Percentiles rank a stretch among this genome's conserved stretches.
Conservation (phyloP, 2,329 filamentous ascomycete species). For the Hypoxylon rubiginosum region DNA sequence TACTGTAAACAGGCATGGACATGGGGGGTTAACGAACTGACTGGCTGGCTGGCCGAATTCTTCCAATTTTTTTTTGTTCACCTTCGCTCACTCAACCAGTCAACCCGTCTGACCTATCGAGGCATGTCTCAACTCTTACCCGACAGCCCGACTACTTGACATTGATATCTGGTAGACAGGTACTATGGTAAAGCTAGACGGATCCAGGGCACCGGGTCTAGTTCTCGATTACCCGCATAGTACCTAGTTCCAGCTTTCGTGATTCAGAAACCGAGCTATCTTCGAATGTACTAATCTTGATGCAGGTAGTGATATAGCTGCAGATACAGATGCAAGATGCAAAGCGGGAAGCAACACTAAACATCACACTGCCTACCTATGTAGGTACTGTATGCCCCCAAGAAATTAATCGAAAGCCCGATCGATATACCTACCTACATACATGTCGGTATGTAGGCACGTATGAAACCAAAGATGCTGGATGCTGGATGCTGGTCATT, state of each 20-base stretch:
- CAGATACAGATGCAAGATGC: conserved; percentile 29
- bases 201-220: conserved; percentile 2
- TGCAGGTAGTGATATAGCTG: conserved; percentile 8
- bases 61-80: conserved; percentile 6
- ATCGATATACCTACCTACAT: no score
- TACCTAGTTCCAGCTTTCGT: neutral
- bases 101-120: neutral
- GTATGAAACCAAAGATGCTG: conserved; percentile 16
- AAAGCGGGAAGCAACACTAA: conserved; percentile 34
- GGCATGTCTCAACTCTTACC: neutral
- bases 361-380: neutral
- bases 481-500: conserved; percentile 12
- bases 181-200: neutral
- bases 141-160: neutral
- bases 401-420: no score
- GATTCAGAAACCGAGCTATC: conserved; percentile 3
- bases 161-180: neutral
- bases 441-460: no score
- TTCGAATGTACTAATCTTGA: conserved; percentile 8
- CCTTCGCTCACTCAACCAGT: neutral
- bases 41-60: conserved; percentile 12
- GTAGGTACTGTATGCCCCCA: conserved; percentile 5
- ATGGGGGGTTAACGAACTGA: no score
- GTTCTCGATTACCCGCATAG: neutral
- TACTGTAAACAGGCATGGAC: neutral